Base-by-base conservation (phyloP, 2,329 filamentous ascomycete genomes). In the Hypocreales sp. region DNA sequence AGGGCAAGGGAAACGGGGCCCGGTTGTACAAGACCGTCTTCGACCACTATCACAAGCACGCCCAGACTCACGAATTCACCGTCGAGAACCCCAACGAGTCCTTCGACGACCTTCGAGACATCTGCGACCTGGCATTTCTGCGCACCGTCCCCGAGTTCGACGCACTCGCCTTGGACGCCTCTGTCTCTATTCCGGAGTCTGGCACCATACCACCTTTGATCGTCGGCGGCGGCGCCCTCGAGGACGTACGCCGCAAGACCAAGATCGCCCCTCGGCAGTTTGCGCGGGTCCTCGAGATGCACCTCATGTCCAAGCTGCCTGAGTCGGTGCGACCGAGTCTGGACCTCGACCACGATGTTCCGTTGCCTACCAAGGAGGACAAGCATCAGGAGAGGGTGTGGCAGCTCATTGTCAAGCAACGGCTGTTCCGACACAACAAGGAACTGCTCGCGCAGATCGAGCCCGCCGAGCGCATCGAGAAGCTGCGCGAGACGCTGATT, bases 71-170 rank as follows among this genome's bases (percentile, higher is more conserved):
- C 29, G 87, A 95, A 47, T 68, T 98, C 42, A 92, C 86, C 0
- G 76, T 98, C 5, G 90, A 98, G 54, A 87, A 95, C 35, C 92
- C 90, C 0, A 95, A 81, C 43, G 80, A 87, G 45, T 72, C 67
- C 1, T 92, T 92, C 40, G 80, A 90, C 43, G 72, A 82, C 32
- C 60, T 92, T 41, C 70, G 82, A 38, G 81, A 90, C 45, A 59
- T 77, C 27, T 75, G 72, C 40, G 82, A 92, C 41, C 56, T 87
- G 18, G 56, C 60, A 5, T 73, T 72, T 37, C 59, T 90, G 4
- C 69, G 69, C 29, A 56, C 51, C 7, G 55, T 67, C 4, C 60
- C 72, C 0, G 61, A 67, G 7, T 80, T 81, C 44, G 51, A 53
- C 4, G 46, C 55, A 0, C 54, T 82, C 6, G 55, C 48, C 24